These are phyloP conservation scores for Postia placenta DNA, from an alignment of 768 basidiomycete species.

Conservation along the genomic window DNA sequence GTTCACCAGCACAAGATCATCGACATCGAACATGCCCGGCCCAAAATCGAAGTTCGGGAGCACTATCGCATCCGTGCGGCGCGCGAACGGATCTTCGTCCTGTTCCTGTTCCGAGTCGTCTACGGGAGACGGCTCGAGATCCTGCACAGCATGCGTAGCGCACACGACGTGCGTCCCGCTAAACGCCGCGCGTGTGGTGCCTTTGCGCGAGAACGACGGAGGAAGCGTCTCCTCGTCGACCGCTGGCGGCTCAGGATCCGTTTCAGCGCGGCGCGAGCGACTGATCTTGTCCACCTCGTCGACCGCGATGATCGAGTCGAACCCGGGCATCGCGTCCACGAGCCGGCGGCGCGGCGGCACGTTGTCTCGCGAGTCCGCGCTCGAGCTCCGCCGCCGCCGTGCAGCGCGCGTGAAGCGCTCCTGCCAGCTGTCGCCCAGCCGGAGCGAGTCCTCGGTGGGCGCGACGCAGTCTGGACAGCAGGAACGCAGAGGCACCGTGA, in stretches of 20 bases:
- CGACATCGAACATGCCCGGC: no score
- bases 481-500: conserved; percentile 62
- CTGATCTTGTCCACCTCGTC: conserved; percentile 49
- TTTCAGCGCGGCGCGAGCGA: not conserved
- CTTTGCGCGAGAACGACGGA: not conserved
- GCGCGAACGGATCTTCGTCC: no score
- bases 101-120: no score
- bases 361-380: conserved; percentile 13
- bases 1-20: no score
- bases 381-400: conserved; percentile 33
- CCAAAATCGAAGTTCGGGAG: no score
- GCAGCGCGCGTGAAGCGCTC: conserved; percentile 63
- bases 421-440: conserved; percentile 53
- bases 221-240: no score
- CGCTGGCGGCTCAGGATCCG: not conserved
- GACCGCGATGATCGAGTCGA: conserved; percentile 37
- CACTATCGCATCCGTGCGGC: no score
- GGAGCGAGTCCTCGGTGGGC: conserved; percentile 50
- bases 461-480: conserved; percentile 63
- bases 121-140: no score
- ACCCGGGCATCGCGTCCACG: conserved; percentile 14
- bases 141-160: no score
- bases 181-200: no score
- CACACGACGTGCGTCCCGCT: no score
- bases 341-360: conserved; percentile 15